Base-by-base conservation (phyloP, 345 rosid species). In the Geranium rotundifolium region DNA sequence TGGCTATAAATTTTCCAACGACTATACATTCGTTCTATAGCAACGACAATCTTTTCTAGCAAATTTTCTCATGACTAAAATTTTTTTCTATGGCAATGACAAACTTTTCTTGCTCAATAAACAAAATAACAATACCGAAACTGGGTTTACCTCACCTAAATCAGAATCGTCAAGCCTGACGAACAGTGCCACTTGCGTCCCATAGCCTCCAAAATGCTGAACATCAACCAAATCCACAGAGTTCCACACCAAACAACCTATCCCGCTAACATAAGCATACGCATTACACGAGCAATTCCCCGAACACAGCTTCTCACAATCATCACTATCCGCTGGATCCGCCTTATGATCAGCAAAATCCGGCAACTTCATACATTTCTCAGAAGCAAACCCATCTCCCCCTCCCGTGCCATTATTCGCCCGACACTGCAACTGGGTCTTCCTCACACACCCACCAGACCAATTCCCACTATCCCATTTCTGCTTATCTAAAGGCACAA, bases 211-310 rank as follows among this genome's bases (percentile, higher is more conserved):
- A 19, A 84, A 76, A 30, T 76, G 30, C 73, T 81, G 76, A 6
- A 79, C 57, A 78, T 87, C 90, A 17, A 87, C 41, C 74, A 90
- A 73, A 30, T 80, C 78, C 58, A 39, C 74, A 4, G 50, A 41
- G 50, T 4, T 30, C 95, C 97, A 90, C 17, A 75, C 17, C 80
- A 87, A 73, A 70, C 97, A 87, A 19, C 92, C 73, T 54, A 80
- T 73, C 31, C 78, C 76, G 20, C 15, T 4, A 30, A 77, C 37
- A 17, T 41, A 50, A 0, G 95, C 77, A 67, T 61, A 90, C 0
- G 87, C 95, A 9, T 50, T 72, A 50, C 97, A 90, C 3, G 91
- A 85, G 71, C 95, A 90, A 66, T 82, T 75, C 7, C 59, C 56
- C 17, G 75, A 52, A 62, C 85, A 81, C 18, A 0, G 60, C 19